These are phyloP conservation scores for Pythium dissimile DNA, from an alignment of 352 stramenopile species.

Conservation along the genomic window DNA sequence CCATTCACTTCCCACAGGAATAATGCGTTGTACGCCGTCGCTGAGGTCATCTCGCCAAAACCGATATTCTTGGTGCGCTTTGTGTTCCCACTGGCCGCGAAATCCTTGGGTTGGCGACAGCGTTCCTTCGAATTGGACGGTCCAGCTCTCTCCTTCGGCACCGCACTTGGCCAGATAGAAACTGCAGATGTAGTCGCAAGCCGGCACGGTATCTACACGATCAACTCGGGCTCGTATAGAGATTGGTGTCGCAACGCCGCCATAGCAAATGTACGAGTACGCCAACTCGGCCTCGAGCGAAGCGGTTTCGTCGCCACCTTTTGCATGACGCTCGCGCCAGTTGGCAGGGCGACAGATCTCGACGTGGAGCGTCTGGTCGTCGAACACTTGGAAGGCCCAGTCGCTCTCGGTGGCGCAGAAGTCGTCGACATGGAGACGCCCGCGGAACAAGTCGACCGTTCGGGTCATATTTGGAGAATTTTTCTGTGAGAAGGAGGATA, in stretches of 20 bases:
- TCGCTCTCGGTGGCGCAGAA: not conserved
- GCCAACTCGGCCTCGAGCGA: not conserved
- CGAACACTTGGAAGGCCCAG: slow-evolving; percentile 1
- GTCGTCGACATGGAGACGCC: not conserved
- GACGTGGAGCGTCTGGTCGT: not conserved
- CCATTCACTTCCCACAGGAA: not conserved
- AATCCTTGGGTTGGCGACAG: not conserved
- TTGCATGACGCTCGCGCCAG: not conserved
- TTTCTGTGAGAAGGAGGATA: not conserved
- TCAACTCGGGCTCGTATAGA: not conserved
- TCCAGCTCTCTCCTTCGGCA: not conserved
- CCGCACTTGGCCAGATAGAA: not conserved
- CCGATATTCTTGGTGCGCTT: not conserved
- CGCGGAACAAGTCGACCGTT: not conserved
- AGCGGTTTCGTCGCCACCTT: not conserved
- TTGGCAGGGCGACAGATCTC: not conserved
- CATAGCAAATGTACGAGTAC: not conserved
- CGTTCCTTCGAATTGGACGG: not conserved
- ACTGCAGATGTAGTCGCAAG: not conserved
- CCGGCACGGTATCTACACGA: too few species aligned
- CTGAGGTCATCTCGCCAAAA: not conserved
- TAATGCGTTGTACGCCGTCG: not conserved
- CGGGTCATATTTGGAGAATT: not conserved
- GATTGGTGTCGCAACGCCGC: not conserved
- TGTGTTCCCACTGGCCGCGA: not conserved